Conservation (phyloP, 441 rosid genomes). For the Macaranga tanarius region DNA sequence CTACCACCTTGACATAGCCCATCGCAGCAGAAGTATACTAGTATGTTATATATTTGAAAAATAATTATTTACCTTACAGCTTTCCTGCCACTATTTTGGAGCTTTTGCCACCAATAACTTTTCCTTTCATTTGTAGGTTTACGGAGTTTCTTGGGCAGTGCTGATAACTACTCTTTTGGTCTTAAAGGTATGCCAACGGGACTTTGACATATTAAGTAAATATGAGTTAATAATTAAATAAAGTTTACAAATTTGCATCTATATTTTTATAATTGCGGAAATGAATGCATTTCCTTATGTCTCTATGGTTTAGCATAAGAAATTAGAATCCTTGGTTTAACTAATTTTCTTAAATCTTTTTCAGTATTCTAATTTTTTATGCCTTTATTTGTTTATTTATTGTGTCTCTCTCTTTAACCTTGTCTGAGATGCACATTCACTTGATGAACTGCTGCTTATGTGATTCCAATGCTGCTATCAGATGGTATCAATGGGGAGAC, state of each 20-base stretch:
- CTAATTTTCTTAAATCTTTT: not conserved
- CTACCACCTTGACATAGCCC: constrained; percentile 89
- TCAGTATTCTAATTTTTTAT: not conserved
- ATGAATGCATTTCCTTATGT: not conserved
- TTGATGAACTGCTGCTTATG: not conserved
- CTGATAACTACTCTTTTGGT: constrained; percentile 62
- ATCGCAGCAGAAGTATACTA: constrained; percentile 53
- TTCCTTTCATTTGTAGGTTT: constrained; percentile 49
- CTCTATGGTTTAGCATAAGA: not conserved
- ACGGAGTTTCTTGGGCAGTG: constrained; percentile 87
- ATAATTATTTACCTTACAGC: constrained; percentile 10
- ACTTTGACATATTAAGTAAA: not conserved
- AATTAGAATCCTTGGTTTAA: not conserved
- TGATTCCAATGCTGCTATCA: constrained; percentile 29
- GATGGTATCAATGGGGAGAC: constrained; percentile 91
- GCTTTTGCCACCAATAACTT: constrained; percentile 1
- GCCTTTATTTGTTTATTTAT: too few species aligned
- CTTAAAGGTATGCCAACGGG: constrained; percentile 60
- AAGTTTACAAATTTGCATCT: not conserved
- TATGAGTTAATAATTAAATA: not conserved
- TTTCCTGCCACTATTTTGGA: not conserved
- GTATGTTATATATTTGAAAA: constrained; percentile 33
- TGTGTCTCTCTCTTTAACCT: not conserved
- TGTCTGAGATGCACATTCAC: not conserved
- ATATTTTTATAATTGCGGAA: not conserved